Evolutionary conservation across 257 asterid species (phyloP), one percentile per base, ranked within the genome.

Genomic region (Capsicum pubescens): DNA sequence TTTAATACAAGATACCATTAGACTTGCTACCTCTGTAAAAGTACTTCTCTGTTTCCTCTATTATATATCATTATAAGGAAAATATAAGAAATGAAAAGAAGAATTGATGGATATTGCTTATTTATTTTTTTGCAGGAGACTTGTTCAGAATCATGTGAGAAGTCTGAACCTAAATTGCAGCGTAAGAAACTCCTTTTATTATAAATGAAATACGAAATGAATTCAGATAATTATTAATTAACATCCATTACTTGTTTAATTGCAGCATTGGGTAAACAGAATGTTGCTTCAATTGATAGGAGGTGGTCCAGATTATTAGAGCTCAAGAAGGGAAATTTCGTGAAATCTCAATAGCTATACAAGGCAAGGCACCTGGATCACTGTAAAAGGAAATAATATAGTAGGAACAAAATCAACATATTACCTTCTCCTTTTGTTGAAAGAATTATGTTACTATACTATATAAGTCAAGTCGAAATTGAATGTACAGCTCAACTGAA

Each of bases 231-330:
- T 58, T 26, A 52, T 52, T 39, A 3, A 79, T 36, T 79, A 44
- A 57, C 44, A 83, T 63, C 50, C 35, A 9, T 57, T 67, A 72
- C 32, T 44, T 54, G 76, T 36, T 32, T 26, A 77, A 9, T 77
- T 87, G 84, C 94, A 95, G 99, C 90, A 88, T 70, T 94, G 46
- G 99, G 95, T 55, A 84, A 89, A 81, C 92, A 87, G 69, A 90
- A 93, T 90, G 84, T 82, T 54, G 95, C 94, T 48, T 93, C 99
- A 0, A 61, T 90, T 13, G 94, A 94, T 57, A 90, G 68, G 84
- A 92, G 99, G 83, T 95, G 99, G 99, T 74, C 87, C 67, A 93
- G 91, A 87, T 91, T 95, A 54, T 84, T 94, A 91, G 93, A 95
- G 89, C 90, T 95, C 59, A 94, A 86, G 91, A 90, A 89, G 55